Conservation (phyloP, 2,329 filamentous ascomycete species). For the Xylaria sp. region DNA sequence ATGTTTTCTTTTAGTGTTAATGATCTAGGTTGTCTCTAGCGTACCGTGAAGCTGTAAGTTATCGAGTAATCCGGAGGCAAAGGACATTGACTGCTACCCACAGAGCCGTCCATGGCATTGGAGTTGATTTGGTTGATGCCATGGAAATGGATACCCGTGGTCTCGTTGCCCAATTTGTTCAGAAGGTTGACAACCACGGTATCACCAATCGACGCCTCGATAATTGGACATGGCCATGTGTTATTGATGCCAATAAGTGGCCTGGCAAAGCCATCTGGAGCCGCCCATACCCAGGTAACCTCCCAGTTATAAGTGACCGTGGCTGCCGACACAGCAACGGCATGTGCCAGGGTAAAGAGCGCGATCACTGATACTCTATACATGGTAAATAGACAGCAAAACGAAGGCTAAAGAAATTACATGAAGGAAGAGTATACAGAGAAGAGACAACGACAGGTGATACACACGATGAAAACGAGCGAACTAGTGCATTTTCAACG, state of each 20-base stretch:
- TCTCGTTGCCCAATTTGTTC: conserved; percentile 63
- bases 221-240: conserved; percentile 71
- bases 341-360: conserved; percentile 36
- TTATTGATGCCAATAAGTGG: conserved; percentile 73
- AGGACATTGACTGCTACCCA: conserved; percentile 66
- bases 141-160: conserved; percentile 68
- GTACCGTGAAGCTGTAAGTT: conserved; percentile 67
- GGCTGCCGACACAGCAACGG: conserved; percentile 50
- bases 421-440: not conserved
- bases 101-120: conserved; percentile 69
- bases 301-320: conserved; percentile 69
- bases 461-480: not conserved
- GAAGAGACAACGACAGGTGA: not conserved
- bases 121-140: conserved; percentile 70
- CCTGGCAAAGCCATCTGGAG: conserved; percentile 69
- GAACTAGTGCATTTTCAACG: not conserved
- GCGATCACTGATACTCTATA: not conserved
- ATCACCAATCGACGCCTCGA: conserved; percentile 67
- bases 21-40: conserved; percentile 31
- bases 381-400: conserved; percentile 9
- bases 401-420: not conserved
- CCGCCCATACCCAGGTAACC: conserved; percentile 69
- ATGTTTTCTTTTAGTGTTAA: not conserved
- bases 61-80: conserved; percentile 64
- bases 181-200: conserved; percentile 60